Conservation (phyloP, 2,329 filamentous ascomycete genomes). For the Pseudocercospora fijiensis region DNA sequence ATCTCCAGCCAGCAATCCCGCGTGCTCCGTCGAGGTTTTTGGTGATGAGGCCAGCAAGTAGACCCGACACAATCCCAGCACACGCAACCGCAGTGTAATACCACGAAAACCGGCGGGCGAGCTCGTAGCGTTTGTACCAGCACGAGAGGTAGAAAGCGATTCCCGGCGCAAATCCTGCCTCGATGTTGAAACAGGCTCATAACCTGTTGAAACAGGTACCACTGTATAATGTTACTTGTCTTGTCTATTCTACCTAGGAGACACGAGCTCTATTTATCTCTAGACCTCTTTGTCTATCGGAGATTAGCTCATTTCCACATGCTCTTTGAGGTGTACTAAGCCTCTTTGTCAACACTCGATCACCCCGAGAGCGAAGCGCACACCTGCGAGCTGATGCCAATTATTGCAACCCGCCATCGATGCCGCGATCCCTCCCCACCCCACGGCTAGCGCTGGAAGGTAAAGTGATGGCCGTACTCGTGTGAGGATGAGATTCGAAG, state of each 20-base stretch:
- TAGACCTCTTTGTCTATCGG: not conserved
- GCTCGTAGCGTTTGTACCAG: slow-evolving; percentile 41
- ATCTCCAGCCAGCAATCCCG: slow-evolving; percentile 45
- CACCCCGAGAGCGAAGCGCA: slow-evolving; percentile 48
- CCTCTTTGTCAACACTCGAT: too few relatives aligned
- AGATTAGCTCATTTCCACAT: too few relatives aligned
- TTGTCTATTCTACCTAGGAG: too few relatives aligned
- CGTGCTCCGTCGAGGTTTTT: slow-evolving; percentile 33
- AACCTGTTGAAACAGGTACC: too few relatives aligned
- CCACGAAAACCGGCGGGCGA: slow-evolving; percentile 28
- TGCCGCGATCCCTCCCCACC: slow-evolving; percentile 44
- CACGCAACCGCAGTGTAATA: slow-evolving; percentile 35
- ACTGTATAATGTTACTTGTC: too few relatives aligned
- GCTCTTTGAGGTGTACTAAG: too few relatives aligned
- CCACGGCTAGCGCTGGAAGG: slow-evolving; percentile 50
- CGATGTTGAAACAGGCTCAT: too few relatives aligned
- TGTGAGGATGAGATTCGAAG: slow-evolving; percentile 60
- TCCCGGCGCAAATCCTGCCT: slow-evolving; percentile 9
- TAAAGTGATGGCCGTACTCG: slow-evolving; percentile 56
- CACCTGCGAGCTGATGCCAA: slow-evolving; percentile 47
- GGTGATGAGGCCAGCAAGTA: slow-evolving; percentile 50
- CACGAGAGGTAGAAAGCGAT: slow-evolving; percentile 15
- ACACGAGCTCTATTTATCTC: not conserved
- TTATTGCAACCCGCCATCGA: slow-evolving; percentile 50
- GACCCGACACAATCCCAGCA: slow-evolving; percentile 33